Percentiles rank a stretch among this genome's conserved stretches.
Conservation (phyloP, 2,329 filamentous ascomycete species). For the Ceratocystiopsis sp. region DNA sequence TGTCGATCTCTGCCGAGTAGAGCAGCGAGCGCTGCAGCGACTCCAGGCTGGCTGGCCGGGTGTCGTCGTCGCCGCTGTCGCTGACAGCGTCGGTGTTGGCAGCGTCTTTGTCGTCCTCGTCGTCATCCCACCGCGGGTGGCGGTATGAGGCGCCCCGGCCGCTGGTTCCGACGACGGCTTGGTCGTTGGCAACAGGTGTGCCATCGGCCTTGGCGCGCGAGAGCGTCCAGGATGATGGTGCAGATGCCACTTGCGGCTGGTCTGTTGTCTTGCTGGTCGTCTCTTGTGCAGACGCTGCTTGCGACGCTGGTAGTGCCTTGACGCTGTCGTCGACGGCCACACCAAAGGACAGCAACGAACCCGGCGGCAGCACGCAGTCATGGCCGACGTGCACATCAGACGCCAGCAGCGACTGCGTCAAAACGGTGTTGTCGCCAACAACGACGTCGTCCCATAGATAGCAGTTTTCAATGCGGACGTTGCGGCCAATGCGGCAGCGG, state of each 20-base stretch:
- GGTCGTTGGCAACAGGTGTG: conserved; percentile 22
- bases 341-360: conserved; percentile 64
- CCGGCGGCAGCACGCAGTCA: conserved; percentile 49
- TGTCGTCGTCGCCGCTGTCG: conserved; percentile 12
- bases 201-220: conserved; percentile 23
- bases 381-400: conserved; percentile 55
- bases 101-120: conserved; percentile 23
- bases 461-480: conserved; percentile 61
- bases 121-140: conserved; percentile 19
- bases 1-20: conserved; percentile 34
- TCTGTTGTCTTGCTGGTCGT: conserved; percentile 17
- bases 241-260: no score
- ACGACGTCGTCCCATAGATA: conserved; percentile 78
- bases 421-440: conserved; percentile 55
- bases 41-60: conserved; percentile 19
- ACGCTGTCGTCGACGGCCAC: conserved; percentile 52
- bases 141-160: conserved; percentile 33
- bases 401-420: conserved; percentile 62
- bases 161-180: conserved; percentile 27
- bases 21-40: conserved; percentile 37
- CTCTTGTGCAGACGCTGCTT: background rate
- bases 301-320: background rate
- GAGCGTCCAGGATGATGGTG: conserved; percentile 13
- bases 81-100: conserved; percentile 33
- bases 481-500: conserved; percentile 70